Conservation (phyloP, 805 yeast species). For the Candida sonorensis region DNA sequence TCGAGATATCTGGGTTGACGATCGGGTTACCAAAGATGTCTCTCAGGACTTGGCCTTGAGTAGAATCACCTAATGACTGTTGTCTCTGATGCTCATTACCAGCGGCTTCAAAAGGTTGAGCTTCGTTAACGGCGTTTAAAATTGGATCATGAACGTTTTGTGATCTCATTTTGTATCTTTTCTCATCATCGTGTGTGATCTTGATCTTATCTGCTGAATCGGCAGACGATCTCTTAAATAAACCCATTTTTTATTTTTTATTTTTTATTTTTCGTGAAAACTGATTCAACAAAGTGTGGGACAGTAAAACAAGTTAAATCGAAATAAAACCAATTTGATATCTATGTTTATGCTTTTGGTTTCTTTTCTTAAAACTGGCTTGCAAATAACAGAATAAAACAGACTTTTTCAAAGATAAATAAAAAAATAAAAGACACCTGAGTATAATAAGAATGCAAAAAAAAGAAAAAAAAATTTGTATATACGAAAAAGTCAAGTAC, state of each 20-base stretch:
- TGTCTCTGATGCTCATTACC: constrained; percentile 31
- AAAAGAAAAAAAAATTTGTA: too few species aligned
- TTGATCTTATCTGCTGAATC: constrained; percentile 27
- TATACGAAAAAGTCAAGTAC: too few species aligned
- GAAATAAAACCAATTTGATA: too few species aligned
- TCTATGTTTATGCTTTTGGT: too few species aligned
- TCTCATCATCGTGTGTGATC: constrained; percentile 44
- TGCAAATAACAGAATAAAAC: background rate
- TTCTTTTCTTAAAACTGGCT: too few species aligned
- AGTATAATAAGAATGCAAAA: too few species aligned
- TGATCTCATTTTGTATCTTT: constrained; percentile 55
- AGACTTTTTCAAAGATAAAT: too few species aligned
- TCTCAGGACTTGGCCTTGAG: constrained; percentile 52
- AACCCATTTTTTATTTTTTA: constrained; percentile 43
- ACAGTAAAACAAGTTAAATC: too few species aligned
- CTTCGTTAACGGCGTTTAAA: constrained; percentile 86
- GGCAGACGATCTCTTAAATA: constrained; percentile 34
- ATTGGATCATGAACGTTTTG: constrained; percentile 85
- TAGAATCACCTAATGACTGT: constrained; percentile 26
- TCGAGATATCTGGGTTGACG: constrained; percentile 73
- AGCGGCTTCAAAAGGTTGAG: constrained; percentile 83
- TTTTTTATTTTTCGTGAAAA: too few species aligned
- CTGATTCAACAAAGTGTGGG: too few species aligned
- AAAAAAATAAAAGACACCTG: too few species aligned
- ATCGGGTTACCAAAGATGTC: constrained; percentile 89